phyloP scores from a whole-genome alignment of 2,329 filamentous ascomycete species.

The Xylariomycetidae sp. region DNA sequence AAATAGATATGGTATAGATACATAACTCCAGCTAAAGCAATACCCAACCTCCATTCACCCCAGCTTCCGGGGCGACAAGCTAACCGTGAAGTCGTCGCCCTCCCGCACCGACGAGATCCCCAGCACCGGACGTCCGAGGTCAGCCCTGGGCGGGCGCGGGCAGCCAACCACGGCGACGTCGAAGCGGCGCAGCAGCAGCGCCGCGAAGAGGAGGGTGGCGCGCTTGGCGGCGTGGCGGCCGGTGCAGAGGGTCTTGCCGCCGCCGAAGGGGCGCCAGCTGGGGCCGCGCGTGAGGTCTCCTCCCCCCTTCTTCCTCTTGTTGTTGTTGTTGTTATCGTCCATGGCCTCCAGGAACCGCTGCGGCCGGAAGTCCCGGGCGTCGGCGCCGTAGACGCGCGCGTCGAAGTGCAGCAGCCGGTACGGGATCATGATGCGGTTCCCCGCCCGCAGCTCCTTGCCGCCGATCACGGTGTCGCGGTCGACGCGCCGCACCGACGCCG shows the following conservation, averaged over 20 bases:
- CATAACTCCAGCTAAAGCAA: too few relatives aligned
- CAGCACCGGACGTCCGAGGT: conserved; percentile 11
- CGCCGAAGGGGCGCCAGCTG: conserved; percentile 22
- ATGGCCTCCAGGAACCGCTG: conserved; percentile 4
- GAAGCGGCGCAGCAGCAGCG: conserved; percentile 17
- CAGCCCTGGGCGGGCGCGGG: conserved; percentile 4
- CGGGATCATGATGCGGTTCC: conserved; percentile 22
- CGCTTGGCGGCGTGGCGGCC: conserved; percentile 16
- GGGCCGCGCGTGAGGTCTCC: conserved; percentile 8
- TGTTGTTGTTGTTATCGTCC: neutral
- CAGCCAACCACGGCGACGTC: conserved; percentile 7
- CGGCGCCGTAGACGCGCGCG: conserved; percentile 11
- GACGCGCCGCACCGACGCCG: conserved; percentile 20
- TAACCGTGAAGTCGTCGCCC: conserved; percentile 5
- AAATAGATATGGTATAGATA: too few relatives aligned
- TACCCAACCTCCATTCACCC: too few relatives aligned
- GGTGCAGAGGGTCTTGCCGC: conserved; percentile 21
- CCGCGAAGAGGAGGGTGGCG: conserved; percentile 13
- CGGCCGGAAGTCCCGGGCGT: conserved; percentile 9
- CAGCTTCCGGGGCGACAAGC: conserved; percentile 1
- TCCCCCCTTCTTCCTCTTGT: neutral
- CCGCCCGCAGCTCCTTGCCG: conserved; percentile 18
- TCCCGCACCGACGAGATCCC: conserved; percentile 10
- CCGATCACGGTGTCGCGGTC: conserved; percentile 18
- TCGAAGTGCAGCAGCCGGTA: conserved; percentile 23